Evolutionary conservation across 2,329 filamentous ascomycete species (phyloP).

Genomic region (Exophiala oligosperma): DNA sequence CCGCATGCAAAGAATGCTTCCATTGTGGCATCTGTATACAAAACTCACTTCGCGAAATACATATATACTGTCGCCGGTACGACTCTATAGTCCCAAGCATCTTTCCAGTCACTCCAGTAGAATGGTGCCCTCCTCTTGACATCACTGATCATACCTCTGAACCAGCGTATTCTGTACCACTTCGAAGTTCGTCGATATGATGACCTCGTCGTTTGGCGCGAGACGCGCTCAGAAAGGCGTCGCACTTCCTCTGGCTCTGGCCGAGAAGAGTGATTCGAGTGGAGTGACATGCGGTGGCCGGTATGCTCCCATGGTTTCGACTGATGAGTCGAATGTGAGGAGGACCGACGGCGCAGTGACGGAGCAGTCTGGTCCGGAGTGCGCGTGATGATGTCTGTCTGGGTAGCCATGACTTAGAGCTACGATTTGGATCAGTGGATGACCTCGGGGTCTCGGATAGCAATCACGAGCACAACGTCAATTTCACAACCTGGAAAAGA

Average conservation of each 20-base stretch:
- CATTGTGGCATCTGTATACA: too few species aligned
- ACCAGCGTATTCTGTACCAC: slow-evolving; percentile 76
- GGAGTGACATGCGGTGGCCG: slow-evolving; percentile 18
- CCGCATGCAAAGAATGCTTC: too few species aligned
- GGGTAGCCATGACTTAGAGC: slow-evolving; percentile 11
- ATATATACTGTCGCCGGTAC: slow-evolving; percentile 87
- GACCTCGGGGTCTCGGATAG: too few species aligned
- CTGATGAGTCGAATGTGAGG: slow-evolving; percentile 20
- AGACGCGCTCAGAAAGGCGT: slow-evolving; percentile 21
- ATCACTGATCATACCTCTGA: slow-evolving; percentile 79
- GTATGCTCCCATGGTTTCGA: slow-evolving; percentile 25
- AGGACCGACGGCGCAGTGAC: slow-evolving; percentile 19
- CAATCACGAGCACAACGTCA: too few species aligned
- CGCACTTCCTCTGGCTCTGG: slow-evolving; percentile 26
- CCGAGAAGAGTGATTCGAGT: slow-evolving; percentile 21
- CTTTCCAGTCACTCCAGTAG: slow-evolving; percentile 78
- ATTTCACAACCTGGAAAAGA: too few species aligned
- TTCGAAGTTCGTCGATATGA: slow-evolving; percentile 29
- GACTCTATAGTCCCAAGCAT: slow-evolving; percentile 89
- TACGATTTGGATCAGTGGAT: neutral
- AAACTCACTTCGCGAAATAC: slow-evolving; percentile 84
- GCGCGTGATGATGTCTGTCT: slow-evolving; percentile 16
- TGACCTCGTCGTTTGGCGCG: slow-evolving; percentile 17
- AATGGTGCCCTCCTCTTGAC: slow-evolving; percentile 71
- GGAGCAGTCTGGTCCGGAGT: slow-evolving; percentile 9